Conservation (phyloP, 1,284 basidiomycete genomes). For the Apiotrichum laibachii region DNA sequence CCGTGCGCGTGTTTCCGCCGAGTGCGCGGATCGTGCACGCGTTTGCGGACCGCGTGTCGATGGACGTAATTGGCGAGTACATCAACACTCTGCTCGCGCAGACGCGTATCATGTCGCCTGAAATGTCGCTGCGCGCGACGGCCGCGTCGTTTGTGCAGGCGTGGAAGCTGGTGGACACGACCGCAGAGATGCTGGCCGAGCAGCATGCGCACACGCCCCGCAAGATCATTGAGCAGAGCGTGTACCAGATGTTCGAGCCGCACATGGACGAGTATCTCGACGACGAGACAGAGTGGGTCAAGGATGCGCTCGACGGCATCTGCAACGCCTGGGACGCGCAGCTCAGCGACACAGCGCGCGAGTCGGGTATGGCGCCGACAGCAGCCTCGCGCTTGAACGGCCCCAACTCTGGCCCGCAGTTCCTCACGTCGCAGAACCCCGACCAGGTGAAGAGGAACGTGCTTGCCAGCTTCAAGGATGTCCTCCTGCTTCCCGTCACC, state of each 20-base stretch:
- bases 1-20: constrained; percentile 80
- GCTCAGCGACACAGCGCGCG: constrained; percentile 17
- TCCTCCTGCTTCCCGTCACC: constrained; percentile 86
- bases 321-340: constrained; percentile 72
- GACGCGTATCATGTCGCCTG: constrained; percentile 69
- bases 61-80: constrained; percentile 70
- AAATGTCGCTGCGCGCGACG: constrained; percentile 75
- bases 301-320: constrained; percentile 67
- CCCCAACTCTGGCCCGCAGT: constrained; percentile 53
- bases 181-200: constrained; percentile 54
- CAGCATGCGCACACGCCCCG: constrained; percentile 47
- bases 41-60: constrained; percentile 46
- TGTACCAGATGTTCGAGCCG: constrained; percentile 87
- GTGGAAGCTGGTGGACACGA: constrained; percentile 76
- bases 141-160: constrained; percentile 87
- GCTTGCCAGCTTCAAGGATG: constrained; percentile 83
- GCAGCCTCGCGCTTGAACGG: neutral
- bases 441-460: constrained; percentile 90
- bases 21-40: constrained; percentile 46
- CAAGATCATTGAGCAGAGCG: constrained; percentile 70
- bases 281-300: constrained; percentile 83
- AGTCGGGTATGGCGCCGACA: neutral
- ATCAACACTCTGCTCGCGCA: constrained; percentile 71
- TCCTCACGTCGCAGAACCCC: constrained; percentile 80
- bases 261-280: constrained; percentile 97